phyloP scores from a whole-genome alignment of 2,329 filamentous ascomycete genomes.

The Paraphoma chrysanthemicola region DNA sequence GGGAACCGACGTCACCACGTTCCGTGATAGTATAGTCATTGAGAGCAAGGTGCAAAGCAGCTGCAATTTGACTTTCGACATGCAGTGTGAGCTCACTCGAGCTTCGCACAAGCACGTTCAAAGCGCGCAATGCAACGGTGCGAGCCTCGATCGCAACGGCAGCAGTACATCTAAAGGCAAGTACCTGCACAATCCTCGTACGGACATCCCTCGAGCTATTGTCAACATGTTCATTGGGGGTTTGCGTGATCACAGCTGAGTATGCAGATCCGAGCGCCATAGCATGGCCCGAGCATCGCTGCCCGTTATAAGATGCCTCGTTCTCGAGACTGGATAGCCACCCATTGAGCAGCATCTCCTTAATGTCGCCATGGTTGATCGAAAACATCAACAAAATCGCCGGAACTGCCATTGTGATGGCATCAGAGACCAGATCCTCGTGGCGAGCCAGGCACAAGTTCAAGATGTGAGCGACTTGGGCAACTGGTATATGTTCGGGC shows the following conservation, averaged over 20 bases:
- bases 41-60: slow-evolving; percentile 58
- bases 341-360: slow-evolving; percentile 23
- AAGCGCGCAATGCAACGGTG: slow-evolving; percentile 50
- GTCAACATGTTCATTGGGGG: not conserved
- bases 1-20: slow-evolving; percentile 87
- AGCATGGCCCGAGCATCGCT: slow-evolving; percentile 51
- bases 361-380: slow-evolving; percentile 7
- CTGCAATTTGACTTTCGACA: slow-evolving; percentile 30
- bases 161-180: slow-evolving; percentile 46
- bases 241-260: slow-evolving; percentile 14
- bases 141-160: slow-evolving; percentile 53
- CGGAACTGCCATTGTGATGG: slow-evolving; percentile 33
- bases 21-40: slow-evolving; percentile 93
- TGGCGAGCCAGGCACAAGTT: slow-evolving; percentile 44
- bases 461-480: slow-evolving; percentile 30
- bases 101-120: slow-evolving; percentile 43
- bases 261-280: slow-evolving; percentile 54
- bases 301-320: slow-evolving; percentile 49
- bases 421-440: slow-evolving; percentile 43
- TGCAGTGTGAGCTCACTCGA: slow-evolving; percentile 13
- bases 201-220: slow-evolving; percentile 13
- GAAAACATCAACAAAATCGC: slow-evolving; percentile 28
- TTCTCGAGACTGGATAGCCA: slow-evolving; percentile 43
- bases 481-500: slow-evolving; percentile 14
- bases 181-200: slow-evolving; percentile 38